Evolutionary conservation across 1,284 basidiomycete genomes (phyloP), one percentile per base, ranked within the genome.

Genomic region (Xerocomus nothofagi): DNA sequence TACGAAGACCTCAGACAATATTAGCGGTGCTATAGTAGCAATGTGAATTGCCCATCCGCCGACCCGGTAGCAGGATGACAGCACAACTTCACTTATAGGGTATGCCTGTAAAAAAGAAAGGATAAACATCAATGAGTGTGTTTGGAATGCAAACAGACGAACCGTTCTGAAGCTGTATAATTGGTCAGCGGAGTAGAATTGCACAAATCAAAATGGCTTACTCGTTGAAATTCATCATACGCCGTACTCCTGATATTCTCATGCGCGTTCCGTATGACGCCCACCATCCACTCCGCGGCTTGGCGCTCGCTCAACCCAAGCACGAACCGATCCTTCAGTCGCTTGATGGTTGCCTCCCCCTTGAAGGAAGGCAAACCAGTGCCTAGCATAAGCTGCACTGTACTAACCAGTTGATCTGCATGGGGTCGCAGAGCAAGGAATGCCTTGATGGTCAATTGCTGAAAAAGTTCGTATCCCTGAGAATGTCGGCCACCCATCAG

Each of bases 361-460:
- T 98, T 99, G 81, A 98, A 99, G 11, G 90, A 93, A 1, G 97
- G 96, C 42, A 99, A 74, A 17, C 88, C 91, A 3, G 96, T 96
- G 26, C 91, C 94, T 23, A 98, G 80, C 97, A 99, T 99, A 44
- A 99, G 77, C 51, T 87, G 86, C 7, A 93, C 91, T 4, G 92
- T 86, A 61, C 88, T 86, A 55, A 96, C 81, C 29, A 99, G 81
- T 65, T 97, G 91, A 44, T 93, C 86, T 12, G 90, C 88, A 67
- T 93, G 89, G 1, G 94, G 93, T 34, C 97, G 82, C 49, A 95
- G 88, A 1, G 96, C 92, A 21, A 99, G 81, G 80, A 98, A 99
- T 0, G 92, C 94, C 70, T 98, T 98, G 60, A 98, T 84, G 3
- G 93, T 93, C 33, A 99, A 79, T 63, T 93, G 91, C 62, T 91